Conservation (phyloP, 768 basidiomycete genomes). For the Crepidotus variabilis region DNA sequence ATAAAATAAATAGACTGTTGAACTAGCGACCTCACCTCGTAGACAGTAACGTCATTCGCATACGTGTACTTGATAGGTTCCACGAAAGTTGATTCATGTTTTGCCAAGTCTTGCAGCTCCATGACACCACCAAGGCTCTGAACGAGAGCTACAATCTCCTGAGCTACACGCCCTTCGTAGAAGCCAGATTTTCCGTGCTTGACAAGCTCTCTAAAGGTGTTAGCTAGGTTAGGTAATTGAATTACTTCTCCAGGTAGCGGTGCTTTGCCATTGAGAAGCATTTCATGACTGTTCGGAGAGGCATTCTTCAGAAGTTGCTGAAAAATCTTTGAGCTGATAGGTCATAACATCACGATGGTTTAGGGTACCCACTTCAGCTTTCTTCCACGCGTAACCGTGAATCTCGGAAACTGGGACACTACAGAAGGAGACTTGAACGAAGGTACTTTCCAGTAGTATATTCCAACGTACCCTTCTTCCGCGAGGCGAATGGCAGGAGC, state of each 20-base stretch:
- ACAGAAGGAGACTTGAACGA: neutral
- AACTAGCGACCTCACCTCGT: constrained; percentile 60
- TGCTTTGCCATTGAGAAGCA: constrained; percentile 81
- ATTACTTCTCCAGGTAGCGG: constrained; percentile 86
- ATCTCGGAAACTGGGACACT: constrained; percentile 90
- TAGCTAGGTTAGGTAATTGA: constrained; percentile 75
- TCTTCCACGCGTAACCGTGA: constrained; percentile 54
- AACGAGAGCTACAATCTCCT: constrained; percentile 85
- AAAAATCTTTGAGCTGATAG: neutral
- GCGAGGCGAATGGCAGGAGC: constrained; percentile 89
- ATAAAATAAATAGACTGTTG: neutral
- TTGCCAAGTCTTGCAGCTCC: constrained; percentile 90
- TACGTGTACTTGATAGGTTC: constrained; percentile 93
- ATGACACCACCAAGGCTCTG: constrained; percentile 88
- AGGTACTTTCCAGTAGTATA: neutral
- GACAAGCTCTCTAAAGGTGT: constrained; percentile 78
- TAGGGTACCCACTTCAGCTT: constrained; percentile 43
- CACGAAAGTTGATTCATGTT: constrained; percentile 73
- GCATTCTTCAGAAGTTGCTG: constrained; percentile 76
- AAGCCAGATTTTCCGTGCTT: constrained; percentile 87
- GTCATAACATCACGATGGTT: neutral
- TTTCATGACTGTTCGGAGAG: constrained; percentile 81
- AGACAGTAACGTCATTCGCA: constrained; percentile 78
- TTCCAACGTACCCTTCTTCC: constrained; percentile 71
- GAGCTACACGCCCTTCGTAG: constrained; percentile 88